Conservation (phyloP, 1,139 yeast genomes). For the Kodamaea ohmeri region DNA sequence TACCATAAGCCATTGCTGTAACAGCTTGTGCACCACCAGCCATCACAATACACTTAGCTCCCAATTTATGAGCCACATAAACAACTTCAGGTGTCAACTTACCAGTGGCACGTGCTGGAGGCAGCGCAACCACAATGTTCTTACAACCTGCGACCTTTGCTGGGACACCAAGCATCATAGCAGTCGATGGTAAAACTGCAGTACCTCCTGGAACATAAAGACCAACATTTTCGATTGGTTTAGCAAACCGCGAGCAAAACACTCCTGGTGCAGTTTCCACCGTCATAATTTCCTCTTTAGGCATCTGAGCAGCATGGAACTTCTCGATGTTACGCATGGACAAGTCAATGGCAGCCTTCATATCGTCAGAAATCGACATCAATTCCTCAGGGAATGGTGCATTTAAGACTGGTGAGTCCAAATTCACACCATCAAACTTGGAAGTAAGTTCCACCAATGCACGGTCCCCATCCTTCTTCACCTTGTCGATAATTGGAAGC, state of each 20-base stretch:
- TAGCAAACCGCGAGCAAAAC: constrained; percentile 86
- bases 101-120: constrained; percentile 90
- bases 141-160: constrained; percentile 97
- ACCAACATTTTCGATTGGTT: constrained; percentile 93
- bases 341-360: constrained; percentile 82
- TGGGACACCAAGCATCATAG: constrained; percentile 98
- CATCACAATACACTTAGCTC: constrained; percentile 82
- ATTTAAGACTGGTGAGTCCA: constrained; percentile 65
- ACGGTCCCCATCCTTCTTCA: constrained; percentile 73
- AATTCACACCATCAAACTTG: constrained; percentile 81
- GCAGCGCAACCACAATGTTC: constrained; percentile 94
- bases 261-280: constrained; percentile 97
- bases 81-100: constrained; percentile 95
- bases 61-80: constrained; percentile 93
- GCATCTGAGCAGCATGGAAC: constrained; percentile 91
- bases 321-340: constrained; percentile 85
- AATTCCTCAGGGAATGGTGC: constrained; percentile 85
- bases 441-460: constrained; percentile 85
- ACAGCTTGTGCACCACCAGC: constrained; percentile 99
- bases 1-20: constrained; percentile 98
- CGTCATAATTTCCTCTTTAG: constrained; percentile 62
- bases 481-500: constrained; percentile 80
- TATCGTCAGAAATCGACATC: constrained; percentile 73
- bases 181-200: constrained; percentile 96
- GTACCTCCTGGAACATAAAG: constrained; percentile 98